phyloP scores from a whole-genome alignment of 106 monocot genomes.

The Acorus gramineus region DNA sequence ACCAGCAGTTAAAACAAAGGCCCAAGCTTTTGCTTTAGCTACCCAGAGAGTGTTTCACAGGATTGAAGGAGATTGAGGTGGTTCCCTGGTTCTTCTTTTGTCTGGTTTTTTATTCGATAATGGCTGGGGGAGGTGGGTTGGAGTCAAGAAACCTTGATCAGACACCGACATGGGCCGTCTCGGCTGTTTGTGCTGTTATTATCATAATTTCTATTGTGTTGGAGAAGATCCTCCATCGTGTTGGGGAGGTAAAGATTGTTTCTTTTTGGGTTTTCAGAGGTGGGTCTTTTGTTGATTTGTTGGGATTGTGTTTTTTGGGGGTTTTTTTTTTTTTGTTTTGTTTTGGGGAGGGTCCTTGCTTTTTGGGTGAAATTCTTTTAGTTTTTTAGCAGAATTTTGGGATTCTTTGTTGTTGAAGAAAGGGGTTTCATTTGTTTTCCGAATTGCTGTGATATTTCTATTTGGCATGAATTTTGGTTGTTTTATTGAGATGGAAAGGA shows the following conservation, averaged over 20 bases:
- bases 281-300: not conserved
- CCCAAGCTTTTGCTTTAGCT: too few species aligned
- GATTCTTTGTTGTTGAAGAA: too few species aligned
- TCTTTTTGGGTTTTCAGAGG: not conserved
- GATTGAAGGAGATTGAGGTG: too few species aligned
- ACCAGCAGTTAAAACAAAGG: too few species aligned
- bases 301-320: not conserved
- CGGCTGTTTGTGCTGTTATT: conserved; percentile 62
- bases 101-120: not conserved
- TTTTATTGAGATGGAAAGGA: not conserved
- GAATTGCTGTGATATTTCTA: too few species aligned
- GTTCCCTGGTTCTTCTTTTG: not conserved
- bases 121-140: conserved; percentile 27
- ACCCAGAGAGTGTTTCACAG: not conserved
- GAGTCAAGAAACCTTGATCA: conserved; percentile 55
- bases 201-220: conserved; percentile 63
- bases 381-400: too few species aligned
- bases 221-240: conserved; percentile 59
- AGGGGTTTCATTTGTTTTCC: too few species aligned
- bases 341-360: not conserved
- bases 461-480: too few species aligned
- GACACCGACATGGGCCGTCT: conserved; percentile 91
- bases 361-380: too few species aligned
- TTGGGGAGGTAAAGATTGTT: conserved; percentile 36
- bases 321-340: not conserved